Conservation (phyloP, 1,284 basidiomycete species). For the Pseudozyma sp. region DNA sequence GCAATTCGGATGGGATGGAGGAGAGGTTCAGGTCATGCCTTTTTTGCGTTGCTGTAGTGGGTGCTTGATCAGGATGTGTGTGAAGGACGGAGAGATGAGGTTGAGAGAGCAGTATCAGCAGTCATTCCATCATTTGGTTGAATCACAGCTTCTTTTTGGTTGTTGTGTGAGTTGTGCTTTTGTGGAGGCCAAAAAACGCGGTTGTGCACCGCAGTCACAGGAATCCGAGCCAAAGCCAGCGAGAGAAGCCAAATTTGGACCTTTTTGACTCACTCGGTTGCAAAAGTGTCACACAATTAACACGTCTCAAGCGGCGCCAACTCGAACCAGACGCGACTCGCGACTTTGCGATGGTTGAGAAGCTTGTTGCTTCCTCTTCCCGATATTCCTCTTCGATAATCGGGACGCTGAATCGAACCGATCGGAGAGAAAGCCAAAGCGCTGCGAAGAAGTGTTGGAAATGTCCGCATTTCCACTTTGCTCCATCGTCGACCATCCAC, state of each 20-base stretch:
- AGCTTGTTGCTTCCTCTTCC: not conserved
- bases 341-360: slow-evolving; percentile 15
- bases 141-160: too few species aligned
- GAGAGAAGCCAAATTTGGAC: not conserved
- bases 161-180: too few species aligned
- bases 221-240: too few species aligned
- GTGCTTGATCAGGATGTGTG: not conserved
- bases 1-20: not conserved
- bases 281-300: slow-evolving; percentile 12
- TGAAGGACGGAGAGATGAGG: too few species aligned
- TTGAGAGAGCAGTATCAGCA: too few species aligned
- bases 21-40: not conserved
- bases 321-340: slow-evolving; percentile 20
- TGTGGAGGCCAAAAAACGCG: too few species aligned
- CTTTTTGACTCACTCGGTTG: not conserved
- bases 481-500: not conserved
- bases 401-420: not conserved
- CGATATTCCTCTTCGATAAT: too few species aligned
- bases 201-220: too few species aligned
- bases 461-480: not conserved
- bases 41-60: not conserved
- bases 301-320: slow-evolving; percentile 7
- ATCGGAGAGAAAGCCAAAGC: not conserved
- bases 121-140: too few species aligned
- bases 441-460: too few species aligned